phyloP scores from a whole-genome alignment of 2,329 filamentous ascomycete species.

The Fusarium proliferatum region DNA sequence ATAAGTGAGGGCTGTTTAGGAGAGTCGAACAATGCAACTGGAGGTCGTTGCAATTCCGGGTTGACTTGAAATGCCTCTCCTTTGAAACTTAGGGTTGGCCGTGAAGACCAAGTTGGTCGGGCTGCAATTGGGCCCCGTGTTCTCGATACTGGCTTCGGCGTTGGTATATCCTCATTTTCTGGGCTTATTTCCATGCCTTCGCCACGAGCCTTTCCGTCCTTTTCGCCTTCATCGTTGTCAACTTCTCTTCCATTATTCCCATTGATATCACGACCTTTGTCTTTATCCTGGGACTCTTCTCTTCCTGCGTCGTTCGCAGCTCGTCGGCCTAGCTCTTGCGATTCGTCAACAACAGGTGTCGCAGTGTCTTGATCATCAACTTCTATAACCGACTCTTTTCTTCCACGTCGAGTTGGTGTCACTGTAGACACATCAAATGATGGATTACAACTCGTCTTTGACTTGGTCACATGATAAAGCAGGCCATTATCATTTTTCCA shows the following conservation, averaged over 20 bases:
- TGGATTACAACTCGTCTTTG: conserved; percentile 65
- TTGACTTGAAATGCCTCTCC: conserved; percentile 31
- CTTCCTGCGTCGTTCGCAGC: background rate
- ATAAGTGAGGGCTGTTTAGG: conserved; percentile 16
- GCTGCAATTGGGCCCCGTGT: conserved; percentile 33
- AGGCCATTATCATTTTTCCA: conserved; percentile 70
- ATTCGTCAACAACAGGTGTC: background rate
- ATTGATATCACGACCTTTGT: background rate
- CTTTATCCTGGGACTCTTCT: background rate
- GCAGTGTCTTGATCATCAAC: conserved; percentile 11
- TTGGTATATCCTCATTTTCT: conserved; percentile 4
- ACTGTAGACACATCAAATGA: conserved; percentile 42
- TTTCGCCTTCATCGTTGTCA: background rate
- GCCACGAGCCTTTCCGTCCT: background rate
- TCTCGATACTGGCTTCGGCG: conserved; percentile 8
- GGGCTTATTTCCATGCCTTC: background rate
- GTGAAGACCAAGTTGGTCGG: conserved; percentile 29
- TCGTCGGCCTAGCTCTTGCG: background rate
- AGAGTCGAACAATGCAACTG: conserved; percentile 32
- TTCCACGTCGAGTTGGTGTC: conserved; percentile 28
- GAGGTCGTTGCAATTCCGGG: conserved; percentile 41
- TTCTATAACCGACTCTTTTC: conserved; percentile 16
- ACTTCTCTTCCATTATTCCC: background rate
- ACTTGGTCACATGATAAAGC: conserved; percentile 68
- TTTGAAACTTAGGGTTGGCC: conserved; percentile 41